Evolutionary conservation across 2,329 filamentous ascomycete genomes (phyloP), one percentile per base, ranked within the genome.

Genomic region (Aspergillus hortae): DNA sequence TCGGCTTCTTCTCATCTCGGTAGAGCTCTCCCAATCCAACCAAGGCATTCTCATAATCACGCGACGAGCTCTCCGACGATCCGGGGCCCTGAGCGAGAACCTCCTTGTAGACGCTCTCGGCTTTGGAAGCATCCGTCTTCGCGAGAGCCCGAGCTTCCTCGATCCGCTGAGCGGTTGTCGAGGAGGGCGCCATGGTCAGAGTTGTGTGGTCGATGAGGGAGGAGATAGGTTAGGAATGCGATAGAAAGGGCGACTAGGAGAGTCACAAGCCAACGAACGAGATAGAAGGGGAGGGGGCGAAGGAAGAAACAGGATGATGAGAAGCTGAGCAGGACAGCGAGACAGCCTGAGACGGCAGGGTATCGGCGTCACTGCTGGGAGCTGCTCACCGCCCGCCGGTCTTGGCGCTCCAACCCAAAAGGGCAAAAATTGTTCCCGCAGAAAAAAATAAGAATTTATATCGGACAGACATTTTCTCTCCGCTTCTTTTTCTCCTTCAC

Each of bases 21-120:
- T 96, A 96, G 61, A 97, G 81, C 82, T 95, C 89, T 65, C 94
- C 94, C 68, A 99, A 77, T 60, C 87, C 89, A 67, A 96, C 83
- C 70, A 99, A 75, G 23, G 94, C 91, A 61, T 82, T 81, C 79
- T 99, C 94, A 66, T 96, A 99, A 73, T 96, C 90, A 73, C 89
- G 87, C 61, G 92, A 85, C 54, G 92, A 90, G 35, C 87, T 84
- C 73, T 99, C 94, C 54, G 85, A 94, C 54, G 88, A 85, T 48
- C 89, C 89, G 19, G 92, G 91, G 35, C 90, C 85, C 74, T 89
- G 87, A 48, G 90, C 86, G 61, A 96, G 84, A 69, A 97, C 89
- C 51, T 94, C 87, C 75, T 92, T 90, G 81, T 92, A 97, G 70
- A 90, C 84, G 65, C 82, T 79, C 77, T 95, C 91, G 58, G 92